Conservation (phyloP, 169 alveolate genomes). For the Plasmodium fragile region DNA sequence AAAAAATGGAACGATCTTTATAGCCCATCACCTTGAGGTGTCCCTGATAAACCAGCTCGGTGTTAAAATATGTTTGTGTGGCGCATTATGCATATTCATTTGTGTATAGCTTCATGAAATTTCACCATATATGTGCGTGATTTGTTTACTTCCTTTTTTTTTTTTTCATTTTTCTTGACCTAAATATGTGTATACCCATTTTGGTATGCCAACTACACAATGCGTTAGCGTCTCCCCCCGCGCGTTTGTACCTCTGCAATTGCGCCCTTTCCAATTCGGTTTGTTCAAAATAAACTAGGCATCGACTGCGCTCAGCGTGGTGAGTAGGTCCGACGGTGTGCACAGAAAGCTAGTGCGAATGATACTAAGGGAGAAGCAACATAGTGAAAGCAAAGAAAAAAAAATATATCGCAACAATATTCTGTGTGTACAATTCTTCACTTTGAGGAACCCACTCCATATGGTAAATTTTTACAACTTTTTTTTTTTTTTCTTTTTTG, state of each 20-base stretch:
- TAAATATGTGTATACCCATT: neutral
- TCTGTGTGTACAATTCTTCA: neutral
- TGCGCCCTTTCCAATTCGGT: neutral
- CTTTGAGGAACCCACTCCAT: neutral
- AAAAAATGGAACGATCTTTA: constrained; percentile 64
- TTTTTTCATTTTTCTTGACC: neutral
- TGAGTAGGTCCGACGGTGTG: neutral
- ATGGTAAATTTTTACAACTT: neutral
- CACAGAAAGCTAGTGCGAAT: neutral
- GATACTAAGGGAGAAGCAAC: neutral
- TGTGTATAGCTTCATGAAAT: neutral
- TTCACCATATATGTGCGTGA: neutral
- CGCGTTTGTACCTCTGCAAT: neutral
- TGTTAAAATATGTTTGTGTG: neutral
- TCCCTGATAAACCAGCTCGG: neutral
- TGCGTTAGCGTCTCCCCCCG: neutral
- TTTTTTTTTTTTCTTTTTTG: neutral
- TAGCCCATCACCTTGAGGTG: neutral
- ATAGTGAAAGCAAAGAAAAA: neutral
- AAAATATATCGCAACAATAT: neutral
- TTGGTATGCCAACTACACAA: neutral
- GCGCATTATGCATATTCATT: neutral
- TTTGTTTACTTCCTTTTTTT: neutral
- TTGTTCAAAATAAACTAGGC: neutral
- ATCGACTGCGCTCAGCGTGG: neutral